Conservation (phyloP, 2,329 filamentous ascomycete species). For the Fusarium mundagurra region DNA sequence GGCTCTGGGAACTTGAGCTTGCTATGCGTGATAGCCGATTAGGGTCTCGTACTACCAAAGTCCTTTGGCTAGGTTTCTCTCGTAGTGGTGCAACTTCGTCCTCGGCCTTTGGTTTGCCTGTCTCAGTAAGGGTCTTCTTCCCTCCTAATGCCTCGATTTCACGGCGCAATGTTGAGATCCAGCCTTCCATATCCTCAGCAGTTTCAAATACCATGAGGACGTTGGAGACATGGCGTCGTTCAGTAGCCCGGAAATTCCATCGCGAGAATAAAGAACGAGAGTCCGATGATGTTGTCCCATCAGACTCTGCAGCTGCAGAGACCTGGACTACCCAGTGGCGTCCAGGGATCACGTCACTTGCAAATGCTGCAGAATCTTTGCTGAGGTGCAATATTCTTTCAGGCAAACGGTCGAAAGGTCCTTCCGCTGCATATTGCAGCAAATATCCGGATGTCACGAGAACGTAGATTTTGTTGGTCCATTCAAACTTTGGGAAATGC, state of each 20-base stretch:
- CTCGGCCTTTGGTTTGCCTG: constrained; percentile 60
- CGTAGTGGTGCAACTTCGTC: constrained; percentile 48
- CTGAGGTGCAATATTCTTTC: constrained; percentile 78
- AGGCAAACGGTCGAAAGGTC: constrained; percentile 75
- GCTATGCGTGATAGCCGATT: constrained; percentile 54
- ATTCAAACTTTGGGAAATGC: constrained; percentile 63
- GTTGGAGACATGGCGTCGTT: constrained; percentile 68
- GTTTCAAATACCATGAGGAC: constrained; percentile 78
- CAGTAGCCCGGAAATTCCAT: constrained; percentile 64
- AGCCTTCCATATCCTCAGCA: constrained; percentile 78
- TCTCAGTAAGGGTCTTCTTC: constrained; percentile 70
- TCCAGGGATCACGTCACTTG: constrained; percentile 81
- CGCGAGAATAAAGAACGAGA: constrained; percentile 72
- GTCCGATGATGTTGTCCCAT: constrained; percentile 61
- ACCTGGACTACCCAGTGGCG: constrained; percentile 84
- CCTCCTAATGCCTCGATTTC: constrained; percentile 78
- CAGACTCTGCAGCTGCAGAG: constrained; percentile 70
- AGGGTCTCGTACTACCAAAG: constrained; percentile 59
- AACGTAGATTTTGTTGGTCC: constrained; percentile 78
- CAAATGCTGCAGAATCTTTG: constrained; percentile 82
- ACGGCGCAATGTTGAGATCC: constrained; percentile 74
- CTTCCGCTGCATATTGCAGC: constrained; percentile 78
- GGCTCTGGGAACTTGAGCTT: constrained; percentile 29
- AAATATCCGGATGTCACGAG: constrained; percentile 77
- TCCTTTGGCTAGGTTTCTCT: constrained; percentile 57